Evolutionary conservation across 371 early-diverging fungal genomes (phyloP).

Genomic region (Mortierella sp.): DNA sequence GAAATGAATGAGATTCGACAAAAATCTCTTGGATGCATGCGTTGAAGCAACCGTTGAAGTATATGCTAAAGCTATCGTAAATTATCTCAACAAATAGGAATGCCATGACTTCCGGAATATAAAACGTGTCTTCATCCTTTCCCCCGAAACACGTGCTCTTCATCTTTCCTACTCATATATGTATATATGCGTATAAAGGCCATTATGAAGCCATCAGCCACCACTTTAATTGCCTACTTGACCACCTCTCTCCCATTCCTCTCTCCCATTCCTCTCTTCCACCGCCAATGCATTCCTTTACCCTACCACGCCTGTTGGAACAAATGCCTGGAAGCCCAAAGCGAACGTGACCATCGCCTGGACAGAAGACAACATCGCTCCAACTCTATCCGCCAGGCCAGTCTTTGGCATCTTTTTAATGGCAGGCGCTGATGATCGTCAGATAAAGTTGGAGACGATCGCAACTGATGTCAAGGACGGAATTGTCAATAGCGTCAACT

Average conservation of each 20-base stretch:
- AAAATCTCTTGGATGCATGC: no score
- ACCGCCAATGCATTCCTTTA: constrained; percentile 39
- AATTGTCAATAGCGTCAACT: constrained; percentile 17
- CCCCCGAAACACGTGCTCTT: not conserved
- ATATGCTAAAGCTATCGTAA: no score
- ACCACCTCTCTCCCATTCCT: not conserved
- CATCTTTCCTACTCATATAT: no score
- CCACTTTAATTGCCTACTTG: not conserved
- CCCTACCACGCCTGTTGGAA: constrained; percentile 27
- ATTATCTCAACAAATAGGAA: no score
- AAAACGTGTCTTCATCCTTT: not conserved
- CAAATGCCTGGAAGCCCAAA: constrained; percentile 42
- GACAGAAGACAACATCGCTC: constrained; percentile 27
- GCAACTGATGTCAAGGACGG: constrained; percentile 39
- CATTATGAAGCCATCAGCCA: not conserved
- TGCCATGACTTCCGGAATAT: no score
- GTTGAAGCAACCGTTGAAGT: no score
- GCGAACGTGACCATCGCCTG: constrained; percentile 42
- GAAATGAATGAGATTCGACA: no score
- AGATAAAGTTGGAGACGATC: constrained; percentile 37
- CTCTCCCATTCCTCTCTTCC: no score
- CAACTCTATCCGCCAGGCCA: constrained; percentile 18
- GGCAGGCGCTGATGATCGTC: constrained; percentile 47
- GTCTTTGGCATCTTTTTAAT: constrained; percentile 52
- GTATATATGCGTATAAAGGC: no score